phyloP scores from a whole-genome alignment of 176 grass and related monocot species.

The Oryza rufipogon region DNA sequence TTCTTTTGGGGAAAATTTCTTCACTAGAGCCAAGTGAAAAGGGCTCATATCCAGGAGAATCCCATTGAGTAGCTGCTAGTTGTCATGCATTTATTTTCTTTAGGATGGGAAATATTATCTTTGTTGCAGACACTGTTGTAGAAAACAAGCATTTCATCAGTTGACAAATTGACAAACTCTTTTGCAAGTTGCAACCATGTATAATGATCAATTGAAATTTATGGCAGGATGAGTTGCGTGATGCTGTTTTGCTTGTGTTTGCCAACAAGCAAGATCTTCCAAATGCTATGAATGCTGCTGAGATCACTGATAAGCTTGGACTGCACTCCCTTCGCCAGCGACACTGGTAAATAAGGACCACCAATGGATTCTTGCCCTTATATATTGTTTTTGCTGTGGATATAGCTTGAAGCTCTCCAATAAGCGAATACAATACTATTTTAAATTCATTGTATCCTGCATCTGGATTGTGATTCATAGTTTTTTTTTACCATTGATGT shows the following conservation, averaged over 20 bases:
- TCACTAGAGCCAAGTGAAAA: background rate
- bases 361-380: background rate
- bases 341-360: slow-evolving; percentile 32
- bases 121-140: background rate
- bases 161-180: background rate
- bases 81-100: background rate
- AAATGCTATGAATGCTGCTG: slow-evolving; percentile 46
- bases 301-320: slow-evolving; percentile 47
- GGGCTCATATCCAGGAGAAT: background rate
- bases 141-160: background rate
- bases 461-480: background rate
- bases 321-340: slow-evolving; percentile 38
- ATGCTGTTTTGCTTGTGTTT: slow-evolving; percentile 38
- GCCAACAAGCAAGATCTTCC: slow-evolving; percentile 48
- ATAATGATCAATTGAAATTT: slow-evolving; percentile 21
- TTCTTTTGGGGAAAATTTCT: background rate
- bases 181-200: background rate
- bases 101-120: background rate
- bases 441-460: background rate
- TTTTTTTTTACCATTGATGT: background rate
- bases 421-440: background rate
- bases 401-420: background rate
- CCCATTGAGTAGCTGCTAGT: background rate
- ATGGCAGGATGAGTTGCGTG: slow-evolving; percentile 37
- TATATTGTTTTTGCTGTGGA: background rate